These are phyloP conservation scores for Inosperma sp. DNA, from an alignment of 768 basidiomycete genomes.

Conservation along the genomic window DNA sequence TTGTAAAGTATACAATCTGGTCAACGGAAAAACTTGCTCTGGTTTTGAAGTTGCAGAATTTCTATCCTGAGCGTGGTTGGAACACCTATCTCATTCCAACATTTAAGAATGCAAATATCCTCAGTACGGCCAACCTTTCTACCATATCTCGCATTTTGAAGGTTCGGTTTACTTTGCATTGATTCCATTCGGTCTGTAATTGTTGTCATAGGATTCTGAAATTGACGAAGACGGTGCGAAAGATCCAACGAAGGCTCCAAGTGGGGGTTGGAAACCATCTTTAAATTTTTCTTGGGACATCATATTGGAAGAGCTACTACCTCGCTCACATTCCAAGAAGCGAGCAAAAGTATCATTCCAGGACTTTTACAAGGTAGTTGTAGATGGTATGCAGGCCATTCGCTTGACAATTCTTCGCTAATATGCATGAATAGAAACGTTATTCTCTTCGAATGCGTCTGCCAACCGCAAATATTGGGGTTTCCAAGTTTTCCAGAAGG, in stretches of 20 bases:
- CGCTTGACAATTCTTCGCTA: too few relatives aligned
- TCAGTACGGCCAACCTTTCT: slow-evolving; percentile 68
- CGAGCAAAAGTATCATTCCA: slow-evolving; percentile 62
- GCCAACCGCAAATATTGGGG: slow-evolving; percentile 92
- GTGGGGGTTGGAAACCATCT: slow-evolving; percentile 79
- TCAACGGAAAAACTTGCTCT: slow-evolving; percentile 87
- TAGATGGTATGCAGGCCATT: too few relatives aligned
- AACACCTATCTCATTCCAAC: slow-evolving; percentile 56
- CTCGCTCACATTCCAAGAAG: slow-evolving; percentile 36
- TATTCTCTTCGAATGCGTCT: slow-evolving; percentile 82
- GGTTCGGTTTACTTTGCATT: slow-evolving; percentile 37
- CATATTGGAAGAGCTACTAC: slow-evolving; percentile 72
- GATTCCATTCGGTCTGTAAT: slow-evolving; percentile 1
- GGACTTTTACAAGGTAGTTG: slow-evolving; percentile 87
- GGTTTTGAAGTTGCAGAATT: slow-evolving; percentile 61
- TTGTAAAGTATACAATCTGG: slow-evolving; percentile 59
- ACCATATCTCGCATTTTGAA: slow-evolving; percentile 75
- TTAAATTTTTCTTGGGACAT: slow-evolving; percentile 90
- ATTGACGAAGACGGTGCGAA: slow-evolving; percentile 51
- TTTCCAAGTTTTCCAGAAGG: slow-evolving; percentile 85
- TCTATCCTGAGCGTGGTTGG: slow-evolving; percentile 65
- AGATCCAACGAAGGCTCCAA: slow-evolving; percentile 43
- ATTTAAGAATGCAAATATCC: slow-evolving; percentile 71
- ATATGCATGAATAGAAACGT: too few relatives aligned
- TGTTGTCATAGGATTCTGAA: slow-evolving; percentile 47